Evolutionary conservation across 441 rosid genomes (phyloP).

Genomic region (Pelargonium australe): DNA sequence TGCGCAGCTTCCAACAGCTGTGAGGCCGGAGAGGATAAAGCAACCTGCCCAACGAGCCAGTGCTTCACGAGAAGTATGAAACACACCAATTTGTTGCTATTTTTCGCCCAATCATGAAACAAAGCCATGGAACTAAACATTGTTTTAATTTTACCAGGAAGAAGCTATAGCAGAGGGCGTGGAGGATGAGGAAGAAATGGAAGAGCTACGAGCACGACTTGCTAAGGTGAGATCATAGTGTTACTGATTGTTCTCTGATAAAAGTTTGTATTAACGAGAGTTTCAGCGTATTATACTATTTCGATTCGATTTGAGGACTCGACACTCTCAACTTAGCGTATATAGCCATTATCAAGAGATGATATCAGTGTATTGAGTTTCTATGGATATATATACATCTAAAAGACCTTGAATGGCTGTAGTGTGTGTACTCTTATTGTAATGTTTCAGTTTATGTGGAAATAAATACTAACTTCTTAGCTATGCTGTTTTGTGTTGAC

Average conservation of each 20-base stretch:
- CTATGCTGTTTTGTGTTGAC: neutral
- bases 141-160: conserved; percentile 17
- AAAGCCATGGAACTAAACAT: neutral
- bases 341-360: too few species aligned
- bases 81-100: neutral
- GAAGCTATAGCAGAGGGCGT: conserved; percentile 34
- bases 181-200: conserved; percentile 41
- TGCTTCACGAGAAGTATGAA: conserved; percentile 30
- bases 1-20: conserved; percentile 40
- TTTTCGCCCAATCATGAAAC: neutral
- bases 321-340: too few species aligned
- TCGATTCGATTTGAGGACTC: too few species aligned
- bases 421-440: neutral
- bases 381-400: neutral
- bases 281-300: neutral
- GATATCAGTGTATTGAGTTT: neutral
- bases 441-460: neutral
- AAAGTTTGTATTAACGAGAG: neutral
- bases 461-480: neutral
- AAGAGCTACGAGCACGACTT: conserved; percentile 34
- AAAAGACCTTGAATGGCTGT: neutral
- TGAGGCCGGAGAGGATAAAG: conserved; percentile 30
- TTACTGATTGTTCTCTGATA: neutral
- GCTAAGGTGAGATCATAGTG: conserved; percentile 33
- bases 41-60: conserved; percentile 27